Conservation (phyloP, 441 rosid species). For the Melastoma candidum region DNA sequence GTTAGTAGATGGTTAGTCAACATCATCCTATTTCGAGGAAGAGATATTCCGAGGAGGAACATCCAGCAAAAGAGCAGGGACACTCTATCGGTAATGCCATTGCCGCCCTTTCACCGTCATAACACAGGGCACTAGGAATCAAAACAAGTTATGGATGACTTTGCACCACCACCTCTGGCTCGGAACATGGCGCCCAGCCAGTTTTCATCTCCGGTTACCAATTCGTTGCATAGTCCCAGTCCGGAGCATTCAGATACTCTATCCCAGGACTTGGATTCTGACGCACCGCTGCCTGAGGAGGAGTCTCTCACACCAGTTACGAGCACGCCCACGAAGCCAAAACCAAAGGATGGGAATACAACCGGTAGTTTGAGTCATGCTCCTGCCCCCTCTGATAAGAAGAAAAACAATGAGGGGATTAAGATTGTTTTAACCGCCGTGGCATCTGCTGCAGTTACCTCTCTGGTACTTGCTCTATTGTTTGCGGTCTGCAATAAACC, state of each 20-base stretch:
- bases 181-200: slow-evolving; percentile 2
- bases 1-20: slow-evolving; percentile 20
- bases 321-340: slow-evolving; percentile 13
- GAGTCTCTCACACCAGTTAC: slow-evolving; percentile 8
- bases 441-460: slow-evolving; percentile 32
- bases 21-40: slow-evolving; percentile 15
- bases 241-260: neutral
- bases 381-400: slow-evolving; percentile 1
- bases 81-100: neutral
- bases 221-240: slow-evolving; percentile 15
- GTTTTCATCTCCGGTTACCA: slow-evolving; percentile 1
- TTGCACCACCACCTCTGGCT: neutral
- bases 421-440: slow-evolving; percentile 27
- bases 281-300: slow-evolving; percentile 13
- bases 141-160: slow-evolving; percentile 9
- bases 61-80: slow-evolving; percentile 10
- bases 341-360: slow-evolving; percentile 13
- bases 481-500: slow-evolving; percentile 25
- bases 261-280: slow-evolving; percentile 10
- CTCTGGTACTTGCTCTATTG: slow-evolving; percentile 31
- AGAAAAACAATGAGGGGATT: slow-evolving; percentile 5
- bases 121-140: neutral
- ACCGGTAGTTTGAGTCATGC: slow-evolving; percentile 1
- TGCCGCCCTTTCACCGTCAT: neutral
- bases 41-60: slow-evolving; percentile 22